Base-by-base conservation (phyloP, 805 yeast genomes). In the Ogataea kodamae region DNA sequence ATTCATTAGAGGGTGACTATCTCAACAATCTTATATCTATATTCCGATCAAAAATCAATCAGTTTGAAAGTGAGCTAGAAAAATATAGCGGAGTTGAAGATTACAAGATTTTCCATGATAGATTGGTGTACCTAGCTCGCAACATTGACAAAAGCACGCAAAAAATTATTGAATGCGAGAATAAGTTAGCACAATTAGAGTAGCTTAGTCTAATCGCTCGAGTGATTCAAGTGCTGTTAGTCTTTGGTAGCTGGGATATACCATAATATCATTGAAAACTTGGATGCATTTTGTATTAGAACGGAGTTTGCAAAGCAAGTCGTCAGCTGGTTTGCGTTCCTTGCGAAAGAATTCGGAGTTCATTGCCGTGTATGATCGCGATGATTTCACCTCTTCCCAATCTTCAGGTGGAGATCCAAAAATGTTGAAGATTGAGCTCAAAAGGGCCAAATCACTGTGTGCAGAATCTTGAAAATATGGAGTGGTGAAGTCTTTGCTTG, bases 1-100 rank as follows among this genome's bases (percentile, higher is more conserved):
- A 74, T 15, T 66, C 76, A 9, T 68, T 85, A 55, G 95, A 87
- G 54, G 67, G 80, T 3, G 69, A 74, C 15, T 77, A 79, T 42
- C 59, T 81, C 33, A 61, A 67, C 28, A 67, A 67, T 25, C 61
- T 79, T 30, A 71, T 86, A 25, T 59, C 65, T 3, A 57, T 73
- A 35, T 95, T 87, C 49, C 71, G 74, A 8, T 67, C 64, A 2
- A 76, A 80, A 49, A 81, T 90, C 31, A 54, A 61, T 32, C 72
- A 70, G 44, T 67, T 74, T 50, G 97, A 89, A 54, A 78, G 69
- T 15, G 97, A 90, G 50, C 61, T 90, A 26, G 61, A 62, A n/a
- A 68, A 67, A 17, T 67, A 84, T 32, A 70, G 77, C 1, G 66
- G 64, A 27, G 62, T 77, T 22, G 68, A 65, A 2, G 73, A 70